These are phyloP conservation scores for Dalechampia spathulata DNA, from an alignment of 441 rosid genomes.

Conservation along the genomic window DNA sequence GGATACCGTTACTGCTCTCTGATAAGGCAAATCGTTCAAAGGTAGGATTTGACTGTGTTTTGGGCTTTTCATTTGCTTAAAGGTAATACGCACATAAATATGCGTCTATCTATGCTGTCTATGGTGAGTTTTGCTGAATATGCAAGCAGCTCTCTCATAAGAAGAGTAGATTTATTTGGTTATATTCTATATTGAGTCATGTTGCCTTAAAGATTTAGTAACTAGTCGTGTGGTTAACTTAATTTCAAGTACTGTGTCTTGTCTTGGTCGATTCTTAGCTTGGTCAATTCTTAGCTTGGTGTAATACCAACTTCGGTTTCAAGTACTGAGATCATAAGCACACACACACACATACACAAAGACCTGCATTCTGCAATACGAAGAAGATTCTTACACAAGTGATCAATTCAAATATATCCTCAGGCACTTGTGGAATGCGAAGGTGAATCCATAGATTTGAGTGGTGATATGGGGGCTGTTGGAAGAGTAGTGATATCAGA, in stretches of 20 bases:
- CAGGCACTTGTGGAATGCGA: constrained; percentile 97
- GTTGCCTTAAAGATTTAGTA: too few relatives aligned
- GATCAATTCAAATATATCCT: constrained; percentile 17
- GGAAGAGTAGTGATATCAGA: constrained; percentile 75
- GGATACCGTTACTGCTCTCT: constrained; percentile 77
- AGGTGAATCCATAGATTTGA: constrained; percentile 90
- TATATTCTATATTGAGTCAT: too few relatives aligned
- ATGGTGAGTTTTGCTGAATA: constrained; percentile 4
- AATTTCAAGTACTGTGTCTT: too few relatives aligned
- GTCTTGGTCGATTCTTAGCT: too few relatives aligned
- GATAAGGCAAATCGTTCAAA: constrained; percentile 84
- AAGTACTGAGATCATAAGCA: too few relatives aligned
- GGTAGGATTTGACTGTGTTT: constrained; percentile 31
- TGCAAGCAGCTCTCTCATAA: not conserved
- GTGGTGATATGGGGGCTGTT: constrained; percentile 96
- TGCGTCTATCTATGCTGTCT: constrained; percentile 4
- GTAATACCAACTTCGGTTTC: too few relatives aligned
- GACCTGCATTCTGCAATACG: not conserved
- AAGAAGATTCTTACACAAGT: not conserved
- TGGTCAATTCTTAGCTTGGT: too few relatives aligned
- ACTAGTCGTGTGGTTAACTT: too few relatives aligned
- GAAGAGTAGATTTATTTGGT: not conserved
- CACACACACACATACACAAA: not conserved
- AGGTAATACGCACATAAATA: too few relatives aligned
- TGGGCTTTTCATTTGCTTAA: not conserved